Evolutionary conservation across 345 rosid genomes (phyloP).

Genomic region (Balakata baccata): DNA sequence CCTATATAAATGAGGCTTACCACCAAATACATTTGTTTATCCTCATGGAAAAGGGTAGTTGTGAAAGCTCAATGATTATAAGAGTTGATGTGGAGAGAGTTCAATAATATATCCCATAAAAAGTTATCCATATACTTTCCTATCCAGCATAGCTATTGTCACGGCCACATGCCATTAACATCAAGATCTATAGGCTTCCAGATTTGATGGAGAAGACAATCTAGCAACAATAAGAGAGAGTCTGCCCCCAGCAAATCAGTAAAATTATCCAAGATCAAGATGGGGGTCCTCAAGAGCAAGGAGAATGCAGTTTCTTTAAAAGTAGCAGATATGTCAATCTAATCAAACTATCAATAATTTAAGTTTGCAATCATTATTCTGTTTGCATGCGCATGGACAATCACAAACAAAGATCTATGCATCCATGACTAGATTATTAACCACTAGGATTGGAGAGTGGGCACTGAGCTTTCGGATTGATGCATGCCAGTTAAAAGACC

Average conservation of each 20-base stretch:
- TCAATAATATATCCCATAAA: neutral
- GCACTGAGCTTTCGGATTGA: too few relatives aligned
- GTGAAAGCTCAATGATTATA: neutral
- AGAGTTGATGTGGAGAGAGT: neutral
- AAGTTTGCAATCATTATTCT: neutral
- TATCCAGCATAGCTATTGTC: neutral
- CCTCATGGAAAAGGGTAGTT: neutral
- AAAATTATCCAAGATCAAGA: neutral
- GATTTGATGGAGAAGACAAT: neutral
- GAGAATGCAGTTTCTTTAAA: neutral
- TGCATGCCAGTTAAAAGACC: too few relatives aligned
- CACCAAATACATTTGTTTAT: neutral
- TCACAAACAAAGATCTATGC: neutral
- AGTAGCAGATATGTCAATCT: neutral
- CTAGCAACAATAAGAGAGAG: neutral
- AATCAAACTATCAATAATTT: slow-evolving; percentile 4
- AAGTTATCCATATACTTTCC: neutral
- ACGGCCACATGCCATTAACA: neutral
- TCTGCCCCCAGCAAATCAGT: neutral
- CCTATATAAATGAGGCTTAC: neutral
- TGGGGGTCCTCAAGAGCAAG: neutral
- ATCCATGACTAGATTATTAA: neutral
- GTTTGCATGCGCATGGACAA: neutral
- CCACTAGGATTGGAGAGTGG: too few relatives aligned
- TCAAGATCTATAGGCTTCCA: neutral